Conservation (phyloP, 345 rosid genomes). For the Brassica cretica region DNA sequence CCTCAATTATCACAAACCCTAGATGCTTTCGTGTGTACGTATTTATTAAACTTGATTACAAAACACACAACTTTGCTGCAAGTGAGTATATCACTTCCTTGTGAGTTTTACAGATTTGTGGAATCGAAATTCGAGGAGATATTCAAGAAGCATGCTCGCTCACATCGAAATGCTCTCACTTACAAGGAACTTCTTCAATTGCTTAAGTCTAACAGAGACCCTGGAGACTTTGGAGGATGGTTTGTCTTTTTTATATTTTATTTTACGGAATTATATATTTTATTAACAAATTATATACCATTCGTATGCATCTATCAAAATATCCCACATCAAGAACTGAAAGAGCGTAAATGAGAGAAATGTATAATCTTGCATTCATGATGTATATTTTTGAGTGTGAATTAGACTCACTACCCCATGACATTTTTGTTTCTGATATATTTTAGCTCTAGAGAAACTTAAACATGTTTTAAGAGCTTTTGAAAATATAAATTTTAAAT, state of each 20-base stretch:
- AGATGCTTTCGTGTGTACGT: neutral
- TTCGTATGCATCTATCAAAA: neutral
- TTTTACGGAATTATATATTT: neutral
- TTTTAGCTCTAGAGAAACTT: neutral
- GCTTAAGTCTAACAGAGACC: conserved; percentile 57
- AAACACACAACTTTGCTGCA: neutral
- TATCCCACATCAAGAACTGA: no score
- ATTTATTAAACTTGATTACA: neutral
- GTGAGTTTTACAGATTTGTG: conserved; percentile 52
- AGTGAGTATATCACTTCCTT: neutral
- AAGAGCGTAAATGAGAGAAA: no score
- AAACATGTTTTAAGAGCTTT: neutral
- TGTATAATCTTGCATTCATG: no score
- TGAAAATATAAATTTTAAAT: neutral
- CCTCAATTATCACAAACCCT: neutral
- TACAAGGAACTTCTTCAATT: conserved; percentile 44
- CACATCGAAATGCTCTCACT: conserved; percentile 49
- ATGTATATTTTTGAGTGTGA: no score
- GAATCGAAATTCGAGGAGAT: conserved; percentile 70
- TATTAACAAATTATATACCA: neutral
- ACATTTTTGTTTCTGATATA: neutral
- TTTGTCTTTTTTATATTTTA: conserved; percentile 15
- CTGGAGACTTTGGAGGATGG: conserved; percentile 56
- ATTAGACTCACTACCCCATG: no score
- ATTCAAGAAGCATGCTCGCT: conserved; percentile 54